Evolutionary conservation across 768 basidiomycete genomes (phyloP).

Genomic region (Chalciporus piperatus): DNA sequence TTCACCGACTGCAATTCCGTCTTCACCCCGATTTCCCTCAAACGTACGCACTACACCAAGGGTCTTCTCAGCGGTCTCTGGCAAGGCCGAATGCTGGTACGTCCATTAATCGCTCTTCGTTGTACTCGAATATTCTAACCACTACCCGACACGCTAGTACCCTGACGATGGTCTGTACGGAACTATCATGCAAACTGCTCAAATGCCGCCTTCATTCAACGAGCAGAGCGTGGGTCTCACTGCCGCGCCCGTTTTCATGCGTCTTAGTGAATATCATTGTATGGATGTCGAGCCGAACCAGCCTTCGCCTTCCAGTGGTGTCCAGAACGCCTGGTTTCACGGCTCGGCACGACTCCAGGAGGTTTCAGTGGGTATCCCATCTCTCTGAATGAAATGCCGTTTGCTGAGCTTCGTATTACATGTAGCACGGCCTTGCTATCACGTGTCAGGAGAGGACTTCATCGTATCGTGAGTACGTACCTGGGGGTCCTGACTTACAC

Average conservation of each 20-base stretch:
- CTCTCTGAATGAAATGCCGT: neutral
- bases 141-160: slow-evolving; percentile 4
- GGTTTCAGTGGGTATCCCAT: slow-evolving; percentile 22
- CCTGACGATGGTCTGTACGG: slow-evolving; percentile 19
- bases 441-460: slow-evolving; percentile 24
- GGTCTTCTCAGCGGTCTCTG: slow-evolving; percentile 57
- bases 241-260: slow-evolving; percentile 55
- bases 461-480: slow-evolving; percentile 43
- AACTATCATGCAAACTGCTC: slow-evolving; percentile 16
- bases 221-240: slow-evolving; percentile 37
- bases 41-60: slow-evolving; percentile 41
- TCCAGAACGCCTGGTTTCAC: slow-evolving; percentile 44
- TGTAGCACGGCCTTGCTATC: slow-evolving; percentile 21
- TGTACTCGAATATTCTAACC: neutral
- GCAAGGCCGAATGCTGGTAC: slow-evolving; percentile 62
- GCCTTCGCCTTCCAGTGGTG: slow-evolving; percentile 33
- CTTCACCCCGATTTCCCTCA: slow-evolving; percentile 24
- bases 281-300: slow-evolving; percentile 37
- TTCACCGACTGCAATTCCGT: slow-evolving; percentile 45
- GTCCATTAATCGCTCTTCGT: slow-evolving; percentile 20
- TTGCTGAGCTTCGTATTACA: neutral
- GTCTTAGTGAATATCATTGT: slow-evolving; percentile 54
- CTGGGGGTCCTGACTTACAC: slow-evolving; percentile 40
- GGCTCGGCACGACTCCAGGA: slow-evolving; percentile 13
- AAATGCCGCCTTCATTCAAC: slow-evolving; percentile 30